Percentiles rank a stretch among this genome's conserved stretches.
Evolutionary conservation across 1,284 basidiomycete genomes (phyloP).

Genomic region (Gastroboletus turbinatus): DNA sequence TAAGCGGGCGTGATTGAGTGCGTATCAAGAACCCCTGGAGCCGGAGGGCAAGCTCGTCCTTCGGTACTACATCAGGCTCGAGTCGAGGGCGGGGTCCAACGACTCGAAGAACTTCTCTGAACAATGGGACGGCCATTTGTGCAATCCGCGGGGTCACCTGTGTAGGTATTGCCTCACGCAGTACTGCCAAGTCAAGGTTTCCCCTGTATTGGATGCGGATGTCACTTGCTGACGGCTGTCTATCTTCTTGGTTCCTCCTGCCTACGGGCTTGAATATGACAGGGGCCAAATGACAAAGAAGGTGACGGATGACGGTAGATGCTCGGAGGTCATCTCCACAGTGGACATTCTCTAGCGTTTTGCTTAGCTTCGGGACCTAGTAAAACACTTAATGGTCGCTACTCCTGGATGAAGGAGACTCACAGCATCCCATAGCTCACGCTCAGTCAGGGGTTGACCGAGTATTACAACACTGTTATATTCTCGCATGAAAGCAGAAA

Average conservation of each 20-base stretch:
- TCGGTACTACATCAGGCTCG: slow-evolving; percentile 13
- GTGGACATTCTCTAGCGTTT: slow-evolving; percentile 22
- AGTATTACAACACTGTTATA: slow-evolving; percentile 40
- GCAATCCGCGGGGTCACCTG: slow-evolving; percentile 61
- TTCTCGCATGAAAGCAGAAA: slow-evolving; percentile 33
- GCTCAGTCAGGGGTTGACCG: slow-evolving; percentile 37
- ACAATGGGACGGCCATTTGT: slow-evolving; percentile 46
- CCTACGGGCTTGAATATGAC: slow-evolving; percentile 11
- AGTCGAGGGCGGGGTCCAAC: slow-evolving; percentile 44
- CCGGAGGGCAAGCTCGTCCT: slow-evolving; percentile 14
- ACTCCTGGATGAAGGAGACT: slow-evolving; percentile 13
- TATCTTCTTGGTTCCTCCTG: slow-evolving; percentile 1
- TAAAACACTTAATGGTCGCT: background rate
- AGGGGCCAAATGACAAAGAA: slow-evolving; percentile 20
- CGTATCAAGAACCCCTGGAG: slow-evolving; percentile 25
- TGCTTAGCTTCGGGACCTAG: slow-evolving; percentile 35
- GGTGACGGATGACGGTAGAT: slow-evolving; percentile 22
- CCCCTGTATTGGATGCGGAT: slow-evolving; percentile 27
- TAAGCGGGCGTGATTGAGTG: slow-evolving; percentile 12
- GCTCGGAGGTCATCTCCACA: slow-evolving; percentile 20
- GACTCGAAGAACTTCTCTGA: slow-evolving; percentile 52
- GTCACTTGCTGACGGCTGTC: background rate
- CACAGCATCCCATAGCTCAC: slow-evolving; percentile 45
- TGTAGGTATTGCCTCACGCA: slow-evolving; percentile 45
- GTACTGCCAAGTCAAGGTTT: slow-evolving; percentile 53